phyloP scores from a whole-genome alignment of 2,329 filamentous ascomycete species.

The Graphilbum fragrans region DNA sequence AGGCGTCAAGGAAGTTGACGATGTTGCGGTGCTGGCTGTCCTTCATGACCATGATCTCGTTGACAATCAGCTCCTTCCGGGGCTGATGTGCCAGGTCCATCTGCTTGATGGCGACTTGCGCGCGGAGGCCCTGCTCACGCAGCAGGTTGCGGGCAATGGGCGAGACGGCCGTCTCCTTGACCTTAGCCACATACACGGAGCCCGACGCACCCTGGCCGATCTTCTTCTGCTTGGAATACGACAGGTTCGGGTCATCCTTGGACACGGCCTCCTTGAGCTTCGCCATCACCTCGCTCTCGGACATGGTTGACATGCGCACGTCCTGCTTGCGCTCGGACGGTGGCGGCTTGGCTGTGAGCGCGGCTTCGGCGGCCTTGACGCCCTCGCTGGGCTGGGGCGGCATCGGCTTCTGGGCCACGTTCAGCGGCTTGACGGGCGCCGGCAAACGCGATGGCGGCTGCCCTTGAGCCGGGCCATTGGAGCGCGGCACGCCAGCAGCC shows the following conservation, averaged over 20 bases:
- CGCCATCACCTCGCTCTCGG: slow-evolving; percentile 92
- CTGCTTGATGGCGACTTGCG: slow-evolving; percentile 96
- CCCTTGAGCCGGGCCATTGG: slow-evolving; percentile 32
- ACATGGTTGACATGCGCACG: slow-evolving; percentile 97
- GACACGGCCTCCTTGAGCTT: slow-evolving; percentile 90
- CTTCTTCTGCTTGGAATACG: slow-evolving; percentile 99
- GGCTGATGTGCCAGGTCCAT: slow-evolving; percentile 98
- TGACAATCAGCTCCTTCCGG: slow-evolving; percentile 95
- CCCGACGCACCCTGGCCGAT: slow-evolving; percentile 97
- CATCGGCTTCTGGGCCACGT: slow-evolving; percentile 52
- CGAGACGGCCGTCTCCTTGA: slow-evolving; percentile 82
- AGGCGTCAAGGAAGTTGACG: slow-evolving; percentile 96
- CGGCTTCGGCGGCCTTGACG: slow-evolving; percentile 81
- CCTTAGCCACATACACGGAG: slow-evolving; percentile 93
- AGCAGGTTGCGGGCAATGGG: slow-evolving; percentile 65
- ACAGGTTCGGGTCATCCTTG: slow-evolving; percentile 86
- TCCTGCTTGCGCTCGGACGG: slow-evolving; percentile 71
- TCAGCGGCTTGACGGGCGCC: slow-evolving; percentile 64
- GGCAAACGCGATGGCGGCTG: slow-evolving; percentile 38
- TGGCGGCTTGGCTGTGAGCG: slow-evolving; percentile 70
- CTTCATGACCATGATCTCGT: slow-evolving; percentile 99
- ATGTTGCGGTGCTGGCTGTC: slow-evolving; percentile 97
- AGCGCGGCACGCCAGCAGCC: slow-evolving; percentile 33
- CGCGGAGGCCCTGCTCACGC: slow-evolving; percentile 64
- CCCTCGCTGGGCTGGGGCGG: slow-evolving; percentile 46